Conservation (phyloP, 1,284 basidiomycete genomes). For the Cryptococcus sp. region DNA sequence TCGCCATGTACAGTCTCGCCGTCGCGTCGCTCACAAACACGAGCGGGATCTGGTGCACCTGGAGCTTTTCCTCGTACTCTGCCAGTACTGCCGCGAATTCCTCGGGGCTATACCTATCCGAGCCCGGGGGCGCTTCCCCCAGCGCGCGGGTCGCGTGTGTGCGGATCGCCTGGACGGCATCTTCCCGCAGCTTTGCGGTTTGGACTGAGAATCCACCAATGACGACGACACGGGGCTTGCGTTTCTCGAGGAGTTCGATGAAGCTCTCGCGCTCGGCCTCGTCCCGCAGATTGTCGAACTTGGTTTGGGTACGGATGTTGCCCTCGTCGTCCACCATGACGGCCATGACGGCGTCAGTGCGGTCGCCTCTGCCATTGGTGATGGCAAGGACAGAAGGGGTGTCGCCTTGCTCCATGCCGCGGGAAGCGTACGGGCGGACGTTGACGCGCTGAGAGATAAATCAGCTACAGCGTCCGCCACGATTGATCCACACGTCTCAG, state of each 20-base stretch:
- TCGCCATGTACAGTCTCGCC: constrained; percentile 90
- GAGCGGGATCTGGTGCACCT: constrained; percentile 59
- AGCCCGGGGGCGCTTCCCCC: constrained; percentile 34
- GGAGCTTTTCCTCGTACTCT: constrained; percentile 30
- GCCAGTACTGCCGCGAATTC: constrained; percentile 34
- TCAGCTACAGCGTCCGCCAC: constrained; percentile 1
- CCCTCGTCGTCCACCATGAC: constrained; percentile 86
- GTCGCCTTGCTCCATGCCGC: constrained; percentile 64
- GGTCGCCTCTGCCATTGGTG: constrained; percentile 93
- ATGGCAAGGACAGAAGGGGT: constrained; percentile 82
- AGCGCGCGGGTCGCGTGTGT: constrained; percentile 35
- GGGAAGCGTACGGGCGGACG: constrained; percentile 65
- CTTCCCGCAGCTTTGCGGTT: constrained; percentile 56
- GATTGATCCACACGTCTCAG: constrained; percentile 5
- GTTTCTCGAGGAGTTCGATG: constrained; percentile 71
- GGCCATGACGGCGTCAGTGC: constrained; percentile 80
- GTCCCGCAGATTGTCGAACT: constrained; percentile 82
- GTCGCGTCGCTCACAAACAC: constrained; percentile 87
- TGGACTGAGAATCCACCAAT: constrained; percentile 83
- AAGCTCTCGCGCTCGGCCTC: constrained; percentile 61
- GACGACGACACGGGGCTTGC: constrained; percentile 83
- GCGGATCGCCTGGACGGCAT: constrained; percentile 56
- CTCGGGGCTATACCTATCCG: constrained; percentile 32
- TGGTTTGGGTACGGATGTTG: constrained; percentile 79
- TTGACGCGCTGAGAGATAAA: constrained; percentile 45